Conservation (phyloP, 23 red algal species). For the Gracilaria gracilis region DNA sequence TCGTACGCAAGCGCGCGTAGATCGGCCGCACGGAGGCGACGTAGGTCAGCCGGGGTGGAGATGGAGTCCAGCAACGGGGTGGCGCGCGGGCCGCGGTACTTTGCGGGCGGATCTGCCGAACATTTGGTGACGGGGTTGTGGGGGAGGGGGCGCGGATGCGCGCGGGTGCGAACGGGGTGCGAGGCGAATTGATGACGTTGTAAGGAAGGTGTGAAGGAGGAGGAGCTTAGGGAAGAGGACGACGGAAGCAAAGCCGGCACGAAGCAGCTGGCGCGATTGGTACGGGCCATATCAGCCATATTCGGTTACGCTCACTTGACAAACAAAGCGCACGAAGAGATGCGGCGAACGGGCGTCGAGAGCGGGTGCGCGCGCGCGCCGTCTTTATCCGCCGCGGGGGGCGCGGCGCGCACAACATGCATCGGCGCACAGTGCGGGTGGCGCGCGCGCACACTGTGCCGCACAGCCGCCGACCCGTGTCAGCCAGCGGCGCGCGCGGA, state of each 20-base stretch:
- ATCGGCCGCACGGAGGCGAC: constrained; percentile 65
- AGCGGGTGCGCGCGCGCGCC: neutral
- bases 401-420: neutral
- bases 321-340: neutral
- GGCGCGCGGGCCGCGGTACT: constrained; percentile 56
- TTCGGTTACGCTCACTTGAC: neutral
- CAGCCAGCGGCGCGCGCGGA: neutral
- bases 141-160: neutral
- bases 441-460: too few relatives aligned
- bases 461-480: neutral
- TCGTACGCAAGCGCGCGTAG: constrained; percentile 80
- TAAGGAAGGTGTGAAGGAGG: neutral
- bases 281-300: neutral
- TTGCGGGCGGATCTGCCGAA: neutral
- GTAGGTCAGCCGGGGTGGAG: constrained; percentile 63
- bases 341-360: neutral
- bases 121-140: neutral
- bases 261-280: neutral
- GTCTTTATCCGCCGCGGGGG: neutral
- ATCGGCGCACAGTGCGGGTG: too few relatives aligned
- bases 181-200: neutral
- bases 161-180: neutral
- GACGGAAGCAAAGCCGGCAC: neutral
- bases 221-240: neutral
- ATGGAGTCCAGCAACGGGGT: constrained; percentile 90